A percentile compares a stretch with the other conserved stretches of the same genome.
Evolutionary conservation across 768 basidiomycete species (phyloP).

Genomic region (Hericium alpestre): DNA sequence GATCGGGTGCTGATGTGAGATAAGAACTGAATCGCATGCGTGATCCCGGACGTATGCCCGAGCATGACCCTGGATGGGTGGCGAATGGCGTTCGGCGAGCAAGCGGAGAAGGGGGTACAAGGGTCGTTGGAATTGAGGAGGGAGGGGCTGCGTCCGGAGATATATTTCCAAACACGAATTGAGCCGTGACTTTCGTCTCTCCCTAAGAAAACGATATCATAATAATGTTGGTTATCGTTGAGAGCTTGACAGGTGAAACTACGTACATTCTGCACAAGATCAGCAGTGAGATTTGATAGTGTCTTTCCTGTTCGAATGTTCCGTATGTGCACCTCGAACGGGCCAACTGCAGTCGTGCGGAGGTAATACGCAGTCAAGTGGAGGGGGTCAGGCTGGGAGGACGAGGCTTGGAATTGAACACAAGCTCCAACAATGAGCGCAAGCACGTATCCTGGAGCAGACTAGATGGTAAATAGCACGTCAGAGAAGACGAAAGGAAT

Average conservation of each 20-base stretch:
- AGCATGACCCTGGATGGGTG: background rate
- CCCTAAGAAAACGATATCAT: background rate
- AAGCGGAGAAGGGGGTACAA: background rate
- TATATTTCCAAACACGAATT: background rate
- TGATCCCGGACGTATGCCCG: background rate
- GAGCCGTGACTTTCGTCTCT: background rate
- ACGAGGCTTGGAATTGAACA: slow-evolving; percentile 36
- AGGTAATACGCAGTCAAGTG: slow-evolving; percentile 54
- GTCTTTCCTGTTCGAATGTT: slow-evolving; percentile 38
- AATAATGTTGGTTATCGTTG: too few relatives aligned
- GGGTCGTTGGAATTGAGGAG: background rate
- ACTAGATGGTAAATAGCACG: too few relatives aligned
- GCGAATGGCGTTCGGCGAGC: slow-evolving; percentile 4
- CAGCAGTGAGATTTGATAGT: slow-evolving; percentile 49
- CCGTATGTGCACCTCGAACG: slow-evolving; percentile 39
- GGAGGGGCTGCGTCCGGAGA: background rate
- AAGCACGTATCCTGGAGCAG: slow-evolving; percentile 42
- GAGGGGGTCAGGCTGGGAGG: slow-evolving; percentile 43
- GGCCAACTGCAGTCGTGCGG: slow-evolving; percentile 28
- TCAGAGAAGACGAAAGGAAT: too few relatives aligned
- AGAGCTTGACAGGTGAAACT: background rate
- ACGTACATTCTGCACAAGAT: slow-evolving; percentile 45
- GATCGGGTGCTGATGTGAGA: background rate
- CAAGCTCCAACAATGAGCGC: slow-evolving; percentile 46
- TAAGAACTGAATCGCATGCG: background rate